Conservation (phyloP, 2,329 filamentous ascomycete genomes). For the Bipolaris gigantea region DNA sequence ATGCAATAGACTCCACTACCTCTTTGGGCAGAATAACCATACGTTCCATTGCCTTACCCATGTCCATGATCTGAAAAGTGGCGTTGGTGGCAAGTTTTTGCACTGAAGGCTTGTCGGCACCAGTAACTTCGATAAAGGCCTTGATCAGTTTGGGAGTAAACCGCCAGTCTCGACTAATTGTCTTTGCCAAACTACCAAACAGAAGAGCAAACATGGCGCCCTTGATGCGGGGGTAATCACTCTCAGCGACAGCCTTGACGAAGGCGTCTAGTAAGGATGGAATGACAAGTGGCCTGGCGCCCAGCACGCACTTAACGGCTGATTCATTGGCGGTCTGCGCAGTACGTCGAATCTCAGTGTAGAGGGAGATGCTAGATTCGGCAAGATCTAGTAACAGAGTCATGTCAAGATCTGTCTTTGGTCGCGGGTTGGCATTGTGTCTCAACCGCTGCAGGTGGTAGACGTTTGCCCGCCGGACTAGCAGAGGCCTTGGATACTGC, state of each 20-base stretch:
- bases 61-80: constrained; percentile 85
- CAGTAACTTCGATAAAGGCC: constrained; percentile 85
- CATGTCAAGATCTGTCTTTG: constrained; percentile 89
- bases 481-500: constrained; percentile 86
- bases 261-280: constrained; percentile 81
- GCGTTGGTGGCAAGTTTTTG: constrained; percentile 83
- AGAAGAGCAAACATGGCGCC: constrained; percentile 89
- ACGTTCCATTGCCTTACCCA: constrained; percentile 83
- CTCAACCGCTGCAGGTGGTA: constrained; percentile 94
- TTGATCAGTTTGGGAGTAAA: constrained; percentile 89
- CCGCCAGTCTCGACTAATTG: constrained; percentile 88
- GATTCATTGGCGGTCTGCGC: constrained; percentile 92
- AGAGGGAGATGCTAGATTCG: constrained; percentile 84
- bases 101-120: constrained; percentile 91
- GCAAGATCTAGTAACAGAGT: constrained; percentile 81
- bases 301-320: constrained; percentile 86
- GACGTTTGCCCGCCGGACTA: constrained; percentile 88
- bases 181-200: constrained; percentile 85
- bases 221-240: constrained; percentile 90
- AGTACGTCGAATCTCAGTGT: constrained; percentile 92
- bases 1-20: constrained; percentile 66
- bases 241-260: constrained; percentile 73
- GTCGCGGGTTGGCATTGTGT: constrained; percentile 86
- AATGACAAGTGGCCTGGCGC: constrained; percentile 84
- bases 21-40: constrained; percentile 79